Conservation (phyloP, 148 eudicot genomes). For the Chenopodium quinoa region DNA sequence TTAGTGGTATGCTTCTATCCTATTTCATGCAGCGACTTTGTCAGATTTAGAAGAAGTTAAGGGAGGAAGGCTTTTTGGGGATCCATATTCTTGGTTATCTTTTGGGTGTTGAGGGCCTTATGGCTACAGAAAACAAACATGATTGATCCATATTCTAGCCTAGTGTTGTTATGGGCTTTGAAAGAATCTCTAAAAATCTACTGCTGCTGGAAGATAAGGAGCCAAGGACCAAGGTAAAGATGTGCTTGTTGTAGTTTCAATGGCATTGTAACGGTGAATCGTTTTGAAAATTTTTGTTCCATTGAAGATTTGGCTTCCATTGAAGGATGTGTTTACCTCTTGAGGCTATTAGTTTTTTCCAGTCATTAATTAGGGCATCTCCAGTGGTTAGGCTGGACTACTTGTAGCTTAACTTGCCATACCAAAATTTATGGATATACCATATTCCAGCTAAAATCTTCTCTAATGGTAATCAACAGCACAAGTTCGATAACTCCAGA, state of each 20-base stretch:
- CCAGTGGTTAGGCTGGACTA: neutral
- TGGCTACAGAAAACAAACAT: neutral
- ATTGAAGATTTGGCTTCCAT: neutral
- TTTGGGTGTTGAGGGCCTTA: no score
- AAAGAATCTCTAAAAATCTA: neutral
- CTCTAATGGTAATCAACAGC: neutral
- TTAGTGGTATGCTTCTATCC: neutral
- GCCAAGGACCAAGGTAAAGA: neutral
- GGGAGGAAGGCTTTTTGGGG: neutral
- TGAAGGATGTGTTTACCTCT: neutral
- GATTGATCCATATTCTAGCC: neutral
- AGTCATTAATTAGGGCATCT: neutral
- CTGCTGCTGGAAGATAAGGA: neutral
- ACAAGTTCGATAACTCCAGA: neutral
- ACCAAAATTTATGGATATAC: neutral
- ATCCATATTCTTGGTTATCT: neutral
- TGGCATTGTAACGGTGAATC: neutral
- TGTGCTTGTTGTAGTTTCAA: neutral
- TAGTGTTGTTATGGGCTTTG: neutral
- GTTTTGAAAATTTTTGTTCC: neutral
- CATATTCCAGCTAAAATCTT: neutral
- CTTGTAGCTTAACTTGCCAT: neutral
- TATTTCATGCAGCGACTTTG: neutral
- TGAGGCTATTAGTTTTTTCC: neutral
- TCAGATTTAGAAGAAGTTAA: neutral